Evolutionary conservation across 768 basidiomycete genomes (phyloP).

Genomic region (Trametes sanguinea): DNA sequence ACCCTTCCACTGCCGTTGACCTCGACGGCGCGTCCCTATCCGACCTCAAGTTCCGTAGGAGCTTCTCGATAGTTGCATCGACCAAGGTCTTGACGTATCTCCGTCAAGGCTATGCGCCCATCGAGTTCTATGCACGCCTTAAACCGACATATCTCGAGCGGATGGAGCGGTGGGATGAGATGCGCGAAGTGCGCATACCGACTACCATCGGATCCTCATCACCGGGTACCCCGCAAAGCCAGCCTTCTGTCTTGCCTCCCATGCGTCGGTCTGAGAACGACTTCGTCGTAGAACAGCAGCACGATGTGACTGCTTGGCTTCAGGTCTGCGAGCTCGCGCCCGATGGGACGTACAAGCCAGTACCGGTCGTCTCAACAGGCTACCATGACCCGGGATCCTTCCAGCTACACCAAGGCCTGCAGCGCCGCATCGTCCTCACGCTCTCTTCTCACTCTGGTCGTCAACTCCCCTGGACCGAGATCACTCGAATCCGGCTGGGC

Average conservation of each 20-base stretch:
- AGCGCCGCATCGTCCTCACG: conserved; percentile 75
- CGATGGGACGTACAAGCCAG: conserved; percentile 80
- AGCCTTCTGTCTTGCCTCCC: conserved; percentile 49
- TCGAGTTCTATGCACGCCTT: conserved; percentile 88
- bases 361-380: conserved; percentile 77
- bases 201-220: conserved; percentile 34
- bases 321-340: conserved; percentile 86
- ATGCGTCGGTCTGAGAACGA: conserved; percentile 95
- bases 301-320: conserved; percentile 89
- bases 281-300: conserved; percentile 82
- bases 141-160: conserved; percentile 84
- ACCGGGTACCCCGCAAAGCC: conserved; percentile 36
- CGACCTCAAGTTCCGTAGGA: conserved; percentile 81
- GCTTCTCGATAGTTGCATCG: conserved; percentile 76
- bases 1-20: conserved; percentile 73
- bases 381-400: conserved; percentile 83
- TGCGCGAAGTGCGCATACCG: conserved; percentile 71
- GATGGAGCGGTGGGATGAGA: conserved; percentile 91
- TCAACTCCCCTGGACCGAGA: conserved; percentile 84
- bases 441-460: conserved; percentile 87
- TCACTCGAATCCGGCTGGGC: conserved; percentile 76
- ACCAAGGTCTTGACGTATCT: conserved; percentile 74
- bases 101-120: conserved; percentile 73
- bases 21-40: conserved; percentile 70
- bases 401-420: conserved; percentile 89